Percentiles rank a stretch among this genome's conserved stretches.
phyloP scores from a whole-genome alignment of 805 yeast species.

The Kodamaea hsintzibuensis region DNA sequence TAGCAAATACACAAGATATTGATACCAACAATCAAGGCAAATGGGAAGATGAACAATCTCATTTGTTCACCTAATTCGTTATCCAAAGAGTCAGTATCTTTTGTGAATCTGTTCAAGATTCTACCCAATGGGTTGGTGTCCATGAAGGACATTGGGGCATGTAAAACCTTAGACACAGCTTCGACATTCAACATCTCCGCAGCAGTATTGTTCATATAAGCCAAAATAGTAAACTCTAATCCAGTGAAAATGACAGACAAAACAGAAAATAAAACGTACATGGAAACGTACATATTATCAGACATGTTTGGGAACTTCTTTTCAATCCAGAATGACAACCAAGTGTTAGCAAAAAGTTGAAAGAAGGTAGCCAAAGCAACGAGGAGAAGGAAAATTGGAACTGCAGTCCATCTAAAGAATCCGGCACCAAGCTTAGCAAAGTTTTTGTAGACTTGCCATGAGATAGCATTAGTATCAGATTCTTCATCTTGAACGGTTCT shows the following conservation, averaged over 20 bases:
- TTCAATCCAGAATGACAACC: slow-evolving; percentile 47
- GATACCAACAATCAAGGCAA: slow-evolving; percentile 41
- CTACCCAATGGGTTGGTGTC: slow-evolving; percentile 47
- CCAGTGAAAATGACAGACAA: slow-evolving; percentile 41
- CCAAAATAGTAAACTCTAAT: slow-evolving; percentile 41
- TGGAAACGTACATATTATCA: slow-evolving; percentile 35
- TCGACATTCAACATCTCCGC: slow-evolving; percentile 37
- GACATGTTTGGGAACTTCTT: slow-evolving; percentile 26
- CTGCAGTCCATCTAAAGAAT: slow-evolving; percentile 32
- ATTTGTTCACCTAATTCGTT: slow-evolving; percentile 46
- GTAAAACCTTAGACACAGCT: slow-evolving; percentile 40
- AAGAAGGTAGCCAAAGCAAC: slow-evolving; percentile 39
- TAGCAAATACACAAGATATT: slow-evolving; percentile 48
- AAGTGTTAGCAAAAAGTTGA: slow-evolving; percentile 45
- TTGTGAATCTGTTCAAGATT: slow-evolving; percentile 45
- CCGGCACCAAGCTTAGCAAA: slow-evolving; percentile 42
- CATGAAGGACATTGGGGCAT: slow-evolving; percentile 44
- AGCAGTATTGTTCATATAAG: slow-evolving; percentile 41
- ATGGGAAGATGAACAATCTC: slow-evolving; percentile 41
- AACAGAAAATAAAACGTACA: slow-evolving; percentile 37
- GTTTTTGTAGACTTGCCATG: slow-evolving; percentile 39
- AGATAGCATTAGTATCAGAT: slow-evolving; percentile 38
- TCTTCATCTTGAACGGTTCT: slow-evolving; percentile 38
- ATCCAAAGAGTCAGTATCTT: slow-evolving; percentile 48
- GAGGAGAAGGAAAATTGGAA: slow-evolving; percentile 34